Conservation (phyloP, 768 basidiomycete species). For the Suillus subalutaceus region DNA sequence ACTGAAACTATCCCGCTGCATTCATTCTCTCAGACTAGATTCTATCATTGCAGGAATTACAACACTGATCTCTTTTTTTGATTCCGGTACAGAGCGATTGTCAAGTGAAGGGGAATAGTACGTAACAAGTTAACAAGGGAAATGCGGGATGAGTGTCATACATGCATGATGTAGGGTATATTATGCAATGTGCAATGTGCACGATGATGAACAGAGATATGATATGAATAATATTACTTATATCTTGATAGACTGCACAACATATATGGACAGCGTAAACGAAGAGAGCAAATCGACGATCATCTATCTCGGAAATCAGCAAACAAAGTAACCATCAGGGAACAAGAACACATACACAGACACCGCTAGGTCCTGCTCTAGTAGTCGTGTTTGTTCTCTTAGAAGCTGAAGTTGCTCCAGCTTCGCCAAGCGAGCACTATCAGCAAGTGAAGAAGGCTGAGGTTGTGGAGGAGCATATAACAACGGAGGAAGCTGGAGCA, state of each 20-base stretch:
- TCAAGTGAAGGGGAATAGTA: not conserved
- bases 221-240: slow-evolving; percentile 25
- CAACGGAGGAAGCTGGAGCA: slow-evolving; percentile 24
- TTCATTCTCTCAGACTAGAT: not conserved
- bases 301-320: slow-evolving; percentile 4
- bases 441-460: not conserved
- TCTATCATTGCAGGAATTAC: not conserved
- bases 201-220: not conserved
- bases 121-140: not conserved
- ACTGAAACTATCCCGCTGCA: not conserved
- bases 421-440: slow-evolving; percentile 29
- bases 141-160: not conserved
- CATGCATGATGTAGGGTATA: slow-evolving; percentile 1
- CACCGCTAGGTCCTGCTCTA: slow-evolving; percentile 35
- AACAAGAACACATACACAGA: slow-evolving; percentile 13
- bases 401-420: slow-evolving; percentile 35
- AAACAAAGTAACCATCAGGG: not conserved
- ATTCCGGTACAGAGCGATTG: not conserved
- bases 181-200: slow-evolving; percentile 4
- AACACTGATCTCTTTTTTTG: not conserved
- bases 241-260: not conserved
- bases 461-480: not conserved
- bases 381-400: slow-evolving; percentile 36
- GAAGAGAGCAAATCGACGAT: not conserved
- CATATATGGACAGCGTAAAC: not conserved